A percentile compares a stretch with the other conserved stretches of the same genome.
Conservation (phyloP, 1,284 basidiomycete genomes). For the Boletellus deceptivus region DNA sequence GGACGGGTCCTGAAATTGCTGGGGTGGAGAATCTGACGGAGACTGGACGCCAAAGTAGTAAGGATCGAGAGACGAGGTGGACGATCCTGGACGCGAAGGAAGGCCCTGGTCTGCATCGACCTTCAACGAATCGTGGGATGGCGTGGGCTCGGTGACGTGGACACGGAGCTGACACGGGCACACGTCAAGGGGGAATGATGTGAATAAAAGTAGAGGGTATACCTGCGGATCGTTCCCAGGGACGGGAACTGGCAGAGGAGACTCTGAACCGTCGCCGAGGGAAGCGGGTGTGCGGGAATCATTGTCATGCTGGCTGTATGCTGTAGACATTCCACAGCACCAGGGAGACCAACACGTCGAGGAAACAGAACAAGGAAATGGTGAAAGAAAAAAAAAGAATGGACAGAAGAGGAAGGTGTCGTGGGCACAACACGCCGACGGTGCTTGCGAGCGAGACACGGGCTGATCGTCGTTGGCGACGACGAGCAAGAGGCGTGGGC, state of each 20-base stretch:
- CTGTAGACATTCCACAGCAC: constrained; percentile 28
- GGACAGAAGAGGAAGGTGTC: not conserved
- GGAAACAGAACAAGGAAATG: constrained; percentile 1
- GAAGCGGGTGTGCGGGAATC: constrained; percentile 7
- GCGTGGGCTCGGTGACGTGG: constrained; percentile 21
- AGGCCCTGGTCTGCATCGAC: constrained; percentile 33
- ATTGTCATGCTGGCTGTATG: constrained; percentile 23
- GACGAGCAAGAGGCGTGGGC: constrained; percentile 33
- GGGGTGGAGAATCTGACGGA: constrained; percentile 56
- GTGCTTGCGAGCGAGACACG: not conserved
- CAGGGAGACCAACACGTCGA: constrained; percentile 8
- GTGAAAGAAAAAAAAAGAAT: not conserved
- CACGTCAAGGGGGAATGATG: not conserved
- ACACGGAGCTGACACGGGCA: constrained; percentile 22
- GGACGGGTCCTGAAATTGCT: constrained; percentile 22
- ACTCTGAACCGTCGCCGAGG: constrained; percentile 13
- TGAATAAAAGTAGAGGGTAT: not conserved
- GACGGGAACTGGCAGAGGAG: not conserved
- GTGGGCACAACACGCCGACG: constrained; percentile 2
- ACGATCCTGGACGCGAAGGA: constrained; percentile 55
- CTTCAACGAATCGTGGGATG: constrained; percentile 22
- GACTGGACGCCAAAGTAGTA: constrained; percentile 76
- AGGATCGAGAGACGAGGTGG: constrained; percentile 76
- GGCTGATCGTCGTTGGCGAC: constrained; percentile 33
- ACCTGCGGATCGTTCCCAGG: constrained; percentile 13